Base-by-base conservation (phyloP, 2,329 filamentous ascomycete species). In the Microsporum canis region DNA sequence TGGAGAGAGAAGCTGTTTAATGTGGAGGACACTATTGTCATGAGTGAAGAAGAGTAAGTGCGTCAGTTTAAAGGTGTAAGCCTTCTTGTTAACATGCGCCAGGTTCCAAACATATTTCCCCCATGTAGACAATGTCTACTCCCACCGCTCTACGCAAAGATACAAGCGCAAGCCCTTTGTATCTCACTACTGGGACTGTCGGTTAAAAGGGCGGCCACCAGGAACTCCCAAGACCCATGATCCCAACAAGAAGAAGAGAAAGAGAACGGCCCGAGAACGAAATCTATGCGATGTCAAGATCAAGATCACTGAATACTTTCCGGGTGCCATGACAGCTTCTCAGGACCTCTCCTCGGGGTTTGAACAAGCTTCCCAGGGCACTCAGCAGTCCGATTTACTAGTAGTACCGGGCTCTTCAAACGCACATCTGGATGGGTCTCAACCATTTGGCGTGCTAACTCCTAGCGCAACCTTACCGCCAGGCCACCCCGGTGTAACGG, bases 251-350 rank as follows among this genome's bases (percentile, higher is more conserved):
- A 91, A 89, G 79, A 91, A 90, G 73, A 82, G 88, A 41, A 91
- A 89, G 73, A 84, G 88, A 31, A 84, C 81, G 39, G 86, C 86
- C n/a, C 80, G 88, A 47, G 84, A 88, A 71, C 80, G 87, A 10
- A 87, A 91, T 73, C 79, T 91, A n/a, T 92, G 88, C 71, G 88
- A 91, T 71, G 88, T 91, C 65, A 91, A 91, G 75, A 90, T 91
- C 71, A 91, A 91, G 72, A 89, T 91, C 63, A 90, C 87, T 2
- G 88, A 91, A 72, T 89, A 88, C 74, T 86, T 87, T 60, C 82
- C 86, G 7, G 82, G 80, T 41, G 75, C 71, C 0, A 65, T 71
- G 23, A 70, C 58, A 41, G 64, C 63, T 45, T 68, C 67, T 8
- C 68, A 69, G 57, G 71, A 68, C 55, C 67, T 70, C 49, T 65